phyloP scores from a whole-genome alignment of 352 stramenopile species.

The Phytophthora lateralis region DNA sequence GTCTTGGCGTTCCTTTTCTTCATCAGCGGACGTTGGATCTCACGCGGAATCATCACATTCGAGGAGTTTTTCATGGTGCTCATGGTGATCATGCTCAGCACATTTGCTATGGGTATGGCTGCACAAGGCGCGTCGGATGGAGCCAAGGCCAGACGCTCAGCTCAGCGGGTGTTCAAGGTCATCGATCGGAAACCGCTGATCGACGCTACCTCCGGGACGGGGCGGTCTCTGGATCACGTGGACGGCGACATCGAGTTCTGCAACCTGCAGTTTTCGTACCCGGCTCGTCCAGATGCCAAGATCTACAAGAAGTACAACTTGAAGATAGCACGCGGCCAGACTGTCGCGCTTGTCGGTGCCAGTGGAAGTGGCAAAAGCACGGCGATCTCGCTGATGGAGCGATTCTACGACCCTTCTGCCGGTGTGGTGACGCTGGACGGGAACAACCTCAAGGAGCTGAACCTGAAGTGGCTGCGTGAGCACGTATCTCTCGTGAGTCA shows the following conservation, averaged over 20 bases:
- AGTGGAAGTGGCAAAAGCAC: constrained; percentile 46
- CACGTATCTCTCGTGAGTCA: constrained; percentile 44
- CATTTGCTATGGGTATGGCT: constrained; percentile 43
- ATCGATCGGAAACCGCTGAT: constrained; percentile 42
- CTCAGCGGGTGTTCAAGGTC: constrained; percentile 42
- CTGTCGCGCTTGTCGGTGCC: constrained; percentile 38
- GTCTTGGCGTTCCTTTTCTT: constrained; percentile 78
- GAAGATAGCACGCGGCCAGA: constrained; percentile 41
- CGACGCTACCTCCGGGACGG: constrained; percentile 33
- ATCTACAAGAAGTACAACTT: constrained; percentile 48
- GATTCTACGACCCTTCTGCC: constrained; percentile 40
- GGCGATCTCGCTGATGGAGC: constrained; percentile 39
- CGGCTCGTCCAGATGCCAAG: constrained; percentile 41
- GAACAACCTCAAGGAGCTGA: constrained; percentile 38
- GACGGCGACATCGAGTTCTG: constrained; percentile 43
- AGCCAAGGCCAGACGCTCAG: constrained; percentile 36
- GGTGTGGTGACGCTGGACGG: constrained; percentile 39
- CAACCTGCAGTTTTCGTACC: constrained; percentile 39
- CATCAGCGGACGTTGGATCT: constrained; percentile 62
- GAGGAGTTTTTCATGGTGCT: constrained; percentile 76
- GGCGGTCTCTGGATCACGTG: constrained; percentile 27
- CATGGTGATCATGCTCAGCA: constrained; percentile 71
- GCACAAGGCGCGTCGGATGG: constrained; percentile 39
- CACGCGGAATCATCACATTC: constrained; percentile 61
- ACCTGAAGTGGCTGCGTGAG: constrained; percentile 40